Base-by-base conservation (phyloP, 352 stramenopile species). In the Nothophytophthora sp. region DNA sequence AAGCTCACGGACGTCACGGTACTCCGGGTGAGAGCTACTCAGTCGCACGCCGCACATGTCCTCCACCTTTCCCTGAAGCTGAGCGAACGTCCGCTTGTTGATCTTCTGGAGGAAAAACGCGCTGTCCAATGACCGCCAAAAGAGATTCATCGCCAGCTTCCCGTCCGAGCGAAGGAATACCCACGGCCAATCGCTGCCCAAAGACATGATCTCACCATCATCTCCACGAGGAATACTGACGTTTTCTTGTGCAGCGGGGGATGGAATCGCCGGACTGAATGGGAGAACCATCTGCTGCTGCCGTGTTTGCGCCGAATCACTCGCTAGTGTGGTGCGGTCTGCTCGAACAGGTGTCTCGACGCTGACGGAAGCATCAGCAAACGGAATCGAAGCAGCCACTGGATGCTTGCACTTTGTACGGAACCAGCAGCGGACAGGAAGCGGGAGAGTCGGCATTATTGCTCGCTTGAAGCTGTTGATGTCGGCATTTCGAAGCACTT, bases 111-210 rank as follows among this genome's bases (percentile, higher is more conserved):
- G 35, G 34, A 87, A 92, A 49, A 89, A 91, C 0, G 74, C 69
- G 1, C 72, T 70, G 24, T 90, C 79, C 5, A 94, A 64, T 10
- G 81, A 85, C 23, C 73, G 69, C 83, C 83, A 94, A 27, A 92
- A 83, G 1, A 86, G 53, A n/a, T 89, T 88, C 81, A 94, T 94
- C 4, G 83, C 83, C 28, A 94, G 54, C 54, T 94, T 94, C 32
- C 78, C 83, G 24, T 94, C 83, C 9, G 81, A 92, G 4, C 81
- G 76, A 36, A 94, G 64, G 39, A 85, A 92, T 10, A 76, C 65
- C 83, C 83, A 94, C 8, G 83, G 83, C 83, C 83, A 94, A 48
- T 94, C 78, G 16, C 73, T 59, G 20, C 69, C 79, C 8, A 79
- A 30, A 1, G 52, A 52, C 30, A 60, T 36, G 48, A 44, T 22